Percentiles rank a stretch among this genome's conserved stretches.
Conservation (phyloP, 352 stramenopile genomes). For the Phytophthora niederhauseri region DNA sequence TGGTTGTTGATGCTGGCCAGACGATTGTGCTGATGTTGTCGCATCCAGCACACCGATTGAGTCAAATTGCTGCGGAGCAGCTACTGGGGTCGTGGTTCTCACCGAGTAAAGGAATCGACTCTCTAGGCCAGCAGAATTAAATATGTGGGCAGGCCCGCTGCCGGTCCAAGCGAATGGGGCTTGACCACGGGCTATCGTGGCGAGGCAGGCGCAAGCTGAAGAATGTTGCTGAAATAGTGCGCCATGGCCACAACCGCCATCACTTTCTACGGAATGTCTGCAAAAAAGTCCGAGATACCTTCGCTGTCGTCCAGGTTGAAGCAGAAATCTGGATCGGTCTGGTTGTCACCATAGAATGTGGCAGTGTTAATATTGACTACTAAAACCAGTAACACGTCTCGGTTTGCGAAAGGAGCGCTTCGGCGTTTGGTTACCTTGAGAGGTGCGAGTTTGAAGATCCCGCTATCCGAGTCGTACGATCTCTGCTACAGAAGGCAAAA, state of each 20-base stretch:
- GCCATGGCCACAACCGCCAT: conserved; percentile 11
- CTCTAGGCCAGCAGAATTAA: conserved; percentile 40
- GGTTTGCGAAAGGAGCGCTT: not conserved
- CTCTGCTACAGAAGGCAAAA: conserved; percentile 47
- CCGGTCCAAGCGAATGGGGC: conserved; percentile 15
- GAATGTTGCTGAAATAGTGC: conserved; percentile 14
- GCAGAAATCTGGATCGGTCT: conserved; percentile 90
- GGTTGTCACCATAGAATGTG: conserved; percentile 9
- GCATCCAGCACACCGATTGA: conserved; percentile 52
- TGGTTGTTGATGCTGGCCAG: conserved; percentile 35
- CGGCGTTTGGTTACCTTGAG: conserved; percentile 65
- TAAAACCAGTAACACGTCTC: not conserved
- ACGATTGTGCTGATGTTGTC: conserved; percentile 55
- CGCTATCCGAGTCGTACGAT: conserved; percentile 84
- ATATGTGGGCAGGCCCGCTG: conserved; percentile 38
- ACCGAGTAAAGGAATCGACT: conserved; percentile 36
- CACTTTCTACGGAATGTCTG: conserved; percentile 62
- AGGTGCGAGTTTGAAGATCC: conserved; percentile 85
- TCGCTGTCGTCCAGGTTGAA: conserved; percentile 90
- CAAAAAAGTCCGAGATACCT: conserved; percentile 90
- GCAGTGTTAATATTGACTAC: conserved; percentile 12
- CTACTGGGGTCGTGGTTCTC: conserved; percentile 45
- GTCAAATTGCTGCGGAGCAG: conserved; percentile 53
- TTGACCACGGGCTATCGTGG: conserved; percentile 5
- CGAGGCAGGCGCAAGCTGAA: conserved; percentile 11